A percentile compares a stretch with the other conserved stretches of the same genome.
phyloP scores from a whole-genome alignment of 345 rosid genomes.

The Crucihimalaya himalaica region DNA sequence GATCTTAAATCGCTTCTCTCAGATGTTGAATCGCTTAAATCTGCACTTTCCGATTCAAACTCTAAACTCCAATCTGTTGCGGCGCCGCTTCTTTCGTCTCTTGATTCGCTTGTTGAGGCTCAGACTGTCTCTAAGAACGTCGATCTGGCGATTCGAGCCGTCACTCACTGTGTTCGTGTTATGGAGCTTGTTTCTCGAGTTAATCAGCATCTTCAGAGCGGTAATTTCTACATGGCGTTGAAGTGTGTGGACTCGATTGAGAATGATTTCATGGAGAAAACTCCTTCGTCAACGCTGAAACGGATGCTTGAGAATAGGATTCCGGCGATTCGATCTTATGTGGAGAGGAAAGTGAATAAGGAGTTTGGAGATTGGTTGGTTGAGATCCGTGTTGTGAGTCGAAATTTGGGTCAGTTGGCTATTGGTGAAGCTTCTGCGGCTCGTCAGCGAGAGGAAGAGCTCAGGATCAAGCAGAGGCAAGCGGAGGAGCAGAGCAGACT shows the following conservation, averaged over 20 bases:
- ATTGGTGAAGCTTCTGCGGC: conserved; percentile 96
- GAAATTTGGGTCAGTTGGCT: conserved; percentile 89
- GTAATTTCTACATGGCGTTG: conserved; percentile 84
- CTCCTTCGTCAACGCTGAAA: conserved; percentile 74
- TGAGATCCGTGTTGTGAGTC: conserved; percentile 90
- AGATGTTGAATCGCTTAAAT: conserved; percentile 90
- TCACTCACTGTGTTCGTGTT: conserved; percentile 57
- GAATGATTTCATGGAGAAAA: conserved; percentile 55
- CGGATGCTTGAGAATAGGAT: conserved; percentile 88
- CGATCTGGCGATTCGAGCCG: conserved; percentile 62
- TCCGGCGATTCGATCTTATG: conserved; percentile 73
- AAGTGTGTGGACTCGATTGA: conserved; percentile 82
- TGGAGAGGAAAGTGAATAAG: conserved; percentile 82
- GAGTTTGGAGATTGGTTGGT: conserved; percentile 97
- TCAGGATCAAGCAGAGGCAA: conserved; percentile 91
- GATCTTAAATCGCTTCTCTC: conserved; percentile 97
- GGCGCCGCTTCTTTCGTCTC: conserved; percentile 71
- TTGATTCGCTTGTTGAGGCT: conserved; percentile 76
- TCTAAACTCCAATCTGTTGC: conserved; percentile 84
- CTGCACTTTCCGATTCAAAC: conserved; percentile 86
- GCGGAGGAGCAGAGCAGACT: conserved; percentile 96
- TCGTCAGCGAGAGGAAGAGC: conserved; percentile 92
- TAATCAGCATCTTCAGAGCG: conserved; percentile 65
- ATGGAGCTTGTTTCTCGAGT: conserved; percentile 81
- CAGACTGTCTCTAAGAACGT: conserved; percentile 72